A percentile compares a stretch with the other conserved stretches of the same genome.
Evolutionary conservation across 345 rosid genomes (phyloP).

Genomic region (Eucalyptus melliodora): DNA sequence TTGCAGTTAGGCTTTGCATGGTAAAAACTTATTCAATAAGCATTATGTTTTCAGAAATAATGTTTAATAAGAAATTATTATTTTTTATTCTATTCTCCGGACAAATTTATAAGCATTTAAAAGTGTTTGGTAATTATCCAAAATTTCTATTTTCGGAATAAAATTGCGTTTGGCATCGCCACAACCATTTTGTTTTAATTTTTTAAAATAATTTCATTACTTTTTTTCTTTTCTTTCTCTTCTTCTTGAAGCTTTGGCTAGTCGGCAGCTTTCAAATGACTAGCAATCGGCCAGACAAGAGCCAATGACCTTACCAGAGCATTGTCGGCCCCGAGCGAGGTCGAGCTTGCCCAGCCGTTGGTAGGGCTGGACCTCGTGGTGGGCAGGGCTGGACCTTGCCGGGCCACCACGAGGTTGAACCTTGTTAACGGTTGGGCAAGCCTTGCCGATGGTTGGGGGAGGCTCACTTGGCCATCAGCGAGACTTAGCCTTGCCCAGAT

Average conservation of each 20-base stretch:
- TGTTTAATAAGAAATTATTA: fast-evolving
- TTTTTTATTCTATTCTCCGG: fast-evolving
- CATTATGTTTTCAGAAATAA: fast-evolving
- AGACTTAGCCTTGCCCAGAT: no score
- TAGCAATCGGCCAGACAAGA: fast-evolving
- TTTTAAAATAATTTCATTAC: no score
- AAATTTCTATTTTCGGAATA: fast-evolving
- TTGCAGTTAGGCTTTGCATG: background rate
- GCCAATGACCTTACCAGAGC: fast-evolving
- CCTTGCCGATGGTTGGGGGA: fast-evolving
- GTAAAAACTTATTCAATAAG: fast-evolving
- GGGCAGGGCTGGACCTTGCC: fast-evolving
- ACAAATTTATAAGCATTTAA: no score
- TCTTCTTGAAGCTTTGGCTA: no score
- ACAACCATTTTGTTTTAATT: no score
- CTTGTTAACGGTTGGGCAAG: fast-evolving
- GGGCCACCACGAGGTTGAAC: fast-evolving
- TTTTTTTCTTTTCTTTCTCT: no score
- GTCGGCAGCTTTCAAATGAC: fast-evolving
- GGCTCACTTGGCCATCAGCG: fast-evolving
- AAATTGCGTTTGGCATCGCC: fast-evolving
- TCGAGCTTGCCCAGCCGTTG: fast-evolving
- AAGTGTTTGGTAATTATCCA: fast-evolving
- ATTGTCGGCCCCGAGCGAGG: fast-evolving
- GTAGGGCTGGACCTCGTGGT: no score